Percentiles rank a stretch among this genome's conserved stretches.
phyloP scores from a whole-genome alignment of 352 stramenopile species.

The Phytophthora fragariae region DNA sequence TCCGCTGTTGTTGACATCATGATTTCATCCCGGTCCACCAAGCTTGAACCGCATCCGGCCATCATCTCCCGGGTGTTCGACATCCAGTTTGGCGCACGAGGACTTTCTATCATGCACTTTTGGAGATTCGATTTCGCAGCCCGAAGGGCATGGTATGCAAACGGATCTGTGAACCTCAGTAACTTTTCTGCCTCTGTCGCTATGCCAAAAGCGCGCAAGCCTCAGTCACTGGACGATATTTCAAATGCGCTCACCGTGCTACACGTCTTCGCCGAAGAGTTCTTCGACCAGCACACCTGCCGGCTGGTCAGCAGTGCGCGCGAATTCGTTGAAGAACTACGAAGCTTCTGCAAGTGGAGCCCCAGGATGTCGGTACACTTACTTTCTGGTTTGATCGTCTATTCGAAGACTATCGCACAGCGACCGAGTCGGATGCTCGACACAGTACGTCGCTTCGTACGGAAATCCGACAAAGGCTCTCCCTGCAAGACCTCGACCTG shows the following conservation, averaged over 20 bases:
- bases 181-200: conserved; percentile 4
- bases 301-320: not conserved
- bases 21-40: conserved; percentile 24
- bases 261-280: conserved; percentile 14
- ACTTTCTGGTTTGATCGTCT: conserved; percentile 1
- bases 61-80: conserved; percentile 12
- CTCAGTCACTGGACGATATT: conserved; percentile 2
- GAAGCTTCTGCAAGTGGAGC: not conserved
- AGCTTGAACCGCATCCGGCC: conserved; percentile 20
- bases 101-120: conserved; percentile 26
- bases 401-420: not conserved
- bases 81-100: conserved; percentile 17
- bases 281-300: conserved; percentile 9
- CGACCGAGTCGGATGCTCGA: not conserved
- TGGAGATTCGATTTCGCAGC: conserved; percentile 16
- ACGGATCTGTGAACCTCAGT: conserved; percentile 17
- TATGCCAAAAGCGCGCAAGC: conserved; percentile 1
- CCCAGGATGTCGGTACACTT: not conserved
- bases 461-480: not conserved
- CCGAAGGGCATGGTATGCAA: conserved; percentile 15
- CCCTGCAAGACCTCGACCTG: not conserved
- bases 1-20: conserved; percentile 12
- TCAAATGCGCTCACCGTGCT: conserved; percentile 19
- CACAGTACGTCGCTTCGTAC: not conserved
- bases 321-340: not conserved